phyloP scores from a whole-genome alignment of 768 basidiomycete species.

The Amanita fuliginea region DNA sequence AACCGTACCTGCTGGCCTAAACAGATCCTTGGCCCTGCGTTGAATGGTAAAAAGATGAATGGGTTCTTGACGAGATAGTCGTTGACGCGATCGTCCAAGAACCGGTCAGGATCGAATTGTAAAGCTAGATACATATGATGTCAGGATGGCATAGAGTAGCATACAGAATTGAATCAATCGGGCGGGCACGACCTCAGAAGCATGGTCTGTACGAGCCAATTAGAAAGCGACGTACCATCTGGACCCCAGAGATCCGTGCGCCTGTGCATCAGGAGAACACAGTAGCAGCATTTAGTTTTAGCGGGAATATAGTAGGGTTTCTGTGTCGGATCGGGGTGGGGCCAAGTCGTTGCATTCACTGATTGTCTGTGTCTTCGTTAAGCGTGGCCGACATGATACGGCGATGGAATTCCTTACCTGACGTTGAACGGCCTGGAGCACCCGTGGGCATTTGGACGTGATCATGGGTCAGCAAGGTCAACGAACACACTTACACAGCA shows the following conservation, averaged over 20 bases:
- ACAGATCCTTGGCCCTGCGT: conserved; percentile 48
- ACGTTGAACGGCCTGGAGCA: conserved; percentile 34
- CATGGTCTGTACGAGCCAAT: background rate
- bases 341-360: conserved; percentile 36
- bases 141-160: background rate
- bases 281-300: conserved; percentile 38
- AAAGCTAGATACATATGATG: conserved; percentile 27
- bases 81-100: conserved; percentile 51
- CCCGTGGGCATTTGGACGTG: background rate
- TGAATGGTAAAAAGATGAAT: conserved; percentile 64
- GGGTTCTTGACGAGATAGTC: conserved; percentile 53
- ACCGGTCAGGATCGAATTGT: conserved; percentile 63
- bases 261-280: conserved; percentile 56
- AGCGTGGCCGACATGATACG: background rate
- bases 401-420: conserved; percentile 17
- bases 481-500: conserved; percentile 28
- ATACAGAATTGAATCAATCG: background rate
- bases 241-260: conserved; percentile 62
- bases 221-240: conserved; percentile 33
- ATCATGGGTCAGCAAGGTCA: background rate
- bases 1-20: conserved; percentile 42
- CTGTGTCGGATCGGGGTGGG: conserved; percentile 30
- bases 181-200: background rate
- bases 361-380: conserved; percentile 24
- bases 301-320: conserved; percentile 46